Evolutionary conservation across 192 early-diverging fungal genomes (phyloP).

Genomic region (Chytriomyces confervae): DNA sequence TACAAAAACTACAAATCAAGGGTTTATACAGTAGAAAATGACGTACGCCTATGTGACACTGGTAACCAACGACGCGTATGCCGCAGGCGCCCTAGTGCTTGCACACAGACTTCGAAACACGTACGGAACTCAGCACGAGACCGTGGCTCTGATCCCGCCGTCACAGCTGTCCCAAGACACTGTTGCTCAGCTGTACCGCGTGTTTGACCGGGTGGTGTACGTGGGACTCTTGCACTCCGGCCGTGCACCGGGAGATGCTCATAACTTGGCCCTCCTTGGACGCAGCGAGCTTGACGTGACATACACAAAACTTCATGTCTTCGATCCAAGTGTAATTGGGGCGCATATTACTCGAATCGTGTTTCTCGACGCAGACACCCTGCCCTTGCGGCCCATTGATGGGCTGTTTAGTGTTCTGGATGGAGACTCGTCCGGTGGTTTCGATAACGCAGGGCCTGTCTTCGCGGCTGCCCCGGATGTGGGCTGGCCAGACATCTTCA

Average conservation of each 20-base stretch:
- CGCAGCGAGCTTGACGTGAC: conserved; percentile 90
- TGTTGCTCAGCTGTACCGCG: conserved; percentile 54
- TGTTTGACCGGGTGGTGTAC: conserved; percentile 74
- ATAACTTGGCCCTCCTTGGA: conserved; percentile 73
- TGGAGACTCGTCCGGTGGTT: conserved; percentile 21
- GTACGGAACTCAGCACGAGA: conserved; percentile 59
- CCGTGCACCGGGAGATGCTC: conserved; percentile 35
- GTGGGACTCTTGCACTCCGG: conserved; percentile 70
- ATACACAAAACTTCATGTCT: conserved; percentile 89
- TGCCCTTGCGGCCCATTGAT: conserved; percentile 80
- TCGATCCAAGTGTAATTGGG: conserved; percentile 62
- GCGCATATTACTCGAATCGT: conserved; percentile 57
- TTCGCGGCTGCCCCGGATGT: conserved; percentile 89
- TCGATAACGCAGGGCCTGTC: conserved; percentile 23
- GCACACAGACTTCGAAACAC: conserved; percentile 72
- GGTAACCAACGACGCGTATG: conserved; percentile 85
- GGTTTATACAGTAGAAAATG: background rate
- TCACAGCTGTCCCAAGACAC: conserved; percentile 55
- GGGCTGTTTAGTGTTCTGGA: conserved; percentile 71
- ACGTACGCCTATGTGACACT: conserved; percentile 79
- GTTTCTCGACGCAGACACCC: conserved; percentile 89
- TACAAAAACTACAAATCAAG: no score
- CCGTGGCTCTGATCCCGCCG: conserved; percentile 75
- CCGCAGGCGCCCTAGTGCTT: conserved; percentile 81
- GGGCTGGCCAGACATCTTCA: conserved; percentile 98